Evolutionary conservation across 148 eudicot genomes (phyloP).

Genomic region (Vaccinium darrowii): DNA sequence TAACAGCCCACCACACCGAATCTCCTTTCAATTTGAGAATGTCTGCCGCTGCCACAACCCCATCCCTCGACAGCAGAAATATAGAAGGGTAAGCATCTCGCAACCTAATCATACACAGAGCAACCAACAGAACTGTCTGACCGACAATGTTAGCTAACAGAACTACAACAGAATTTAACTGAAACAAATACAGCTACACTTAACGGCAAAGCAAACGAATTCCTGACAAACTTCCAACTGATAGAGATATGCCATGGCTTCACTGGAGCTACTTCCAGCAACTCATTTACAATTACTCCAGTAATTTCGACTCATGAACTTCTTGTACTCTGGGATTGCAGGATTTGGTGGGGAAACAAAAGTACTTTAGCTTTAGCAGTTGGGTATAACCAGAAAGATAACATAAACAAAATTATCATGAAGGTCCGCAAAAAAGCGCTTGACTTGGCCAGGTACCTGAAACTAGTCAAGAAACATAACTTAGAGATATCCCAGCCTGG

Average conservation of each 20-base stretch:
- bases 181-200: no score
- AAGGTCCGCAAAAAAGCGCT: no score
- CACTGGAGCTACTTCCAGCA: not conserved
- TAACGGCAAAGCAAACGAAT: no score
- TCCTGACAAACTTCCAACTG: no score
- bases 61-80: no score
- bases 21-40: no score
- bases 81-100: no score
- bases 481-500: constrained; percentile 32
- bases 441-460: constrained; percentile 26
- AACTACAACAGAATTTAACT: no score
- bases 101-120: not conserved
- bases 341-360: constrained; percentile 18
- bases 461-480: constrained; percentile 24
- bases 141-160: not conserved
- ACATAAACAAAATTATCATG: not conserved
- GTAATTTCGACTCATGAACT: not conserved
- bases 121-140: not conserved
- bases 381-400: constrained; percentile 16
- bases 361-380: constrained; percentile 21
- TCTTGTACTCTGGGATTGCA: constrained; percentile 4
- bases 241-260: not conserved
- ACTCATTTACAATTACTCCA: not conserved
- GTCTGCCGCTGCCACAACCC: no score
- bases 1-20: no score